Conservation (phyloP, 1,284 basidiomycete genomes). For the Rhizoctonia solani region DNA sequence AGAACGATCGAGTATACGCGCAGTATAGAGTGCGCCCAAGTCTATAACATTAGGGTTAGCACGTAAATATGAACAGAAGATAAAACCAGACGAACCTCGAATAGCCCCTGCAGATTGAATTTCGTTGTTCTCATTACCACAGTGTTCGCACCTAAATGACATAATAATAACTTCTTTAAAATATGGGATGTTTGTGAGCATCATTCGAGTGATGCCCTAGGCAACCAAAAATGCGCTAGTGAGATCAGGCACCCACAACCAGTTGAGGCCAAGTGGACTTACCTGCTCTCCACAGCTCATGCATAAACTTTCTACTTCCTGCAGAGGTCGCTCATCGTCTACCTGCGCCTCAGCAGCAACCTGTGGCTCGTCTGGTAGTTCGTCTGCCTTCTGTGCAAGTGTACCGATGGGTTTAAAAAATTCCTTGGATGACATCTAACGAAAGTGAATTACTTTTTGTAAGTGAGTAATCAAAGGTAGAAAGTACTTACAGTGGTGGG, state of each 20-base stretch:
- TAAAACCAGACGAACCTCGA: constrained; percentile 61
- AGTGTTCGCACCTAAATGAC: constrained; percentile 95
- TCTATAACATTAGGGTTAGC: constrained; percentile 49
- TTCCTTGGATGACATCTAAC: constrained; percentile 30
- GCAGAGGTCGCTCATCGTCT: constrained; percentile 64
- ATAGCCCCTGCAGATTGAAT: constrained; percentile 91
- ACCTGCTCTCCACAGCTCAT: constrained; percentile 93
- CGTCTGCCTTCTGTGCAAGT: constrained; percentile 36
- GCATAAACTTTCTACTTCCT: constrained; percentile 90
- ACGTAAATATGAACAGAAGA: background rate
- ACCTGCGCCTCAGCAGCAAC: constrained; percentile 36
- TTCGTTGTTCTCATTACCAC: constrained; percentile 90
- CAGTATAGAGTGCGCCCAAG: constrained; percentile 68
- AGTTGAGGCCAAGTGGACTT: constrained; percentile 44
- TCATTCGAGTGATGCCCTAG: constrained; percentile 87
- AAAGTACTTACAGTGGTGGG: background rate
- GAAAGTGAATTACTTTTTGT: background rate
- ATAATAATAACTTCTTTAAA: constrained; percentile 96
- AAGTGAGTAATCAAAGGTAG: background rate
- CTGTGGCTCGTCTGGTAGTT: constrained; percentile 33
- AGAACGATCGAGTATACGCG: constrained; percentile 70
- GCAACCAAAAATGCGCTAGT: background rate
- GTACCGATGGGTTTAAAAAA: constrained; percentile 38
- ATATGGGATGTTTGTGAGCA: constrained; percentile 95
- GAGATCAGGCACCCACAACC: constrained; percentile 36